Percentiles rank a stretch among this genome's conserved stretches.
Evolutionary conservation across 164 flowering plant species (phyloP).

Genomic region (Sedum album): DNA sequence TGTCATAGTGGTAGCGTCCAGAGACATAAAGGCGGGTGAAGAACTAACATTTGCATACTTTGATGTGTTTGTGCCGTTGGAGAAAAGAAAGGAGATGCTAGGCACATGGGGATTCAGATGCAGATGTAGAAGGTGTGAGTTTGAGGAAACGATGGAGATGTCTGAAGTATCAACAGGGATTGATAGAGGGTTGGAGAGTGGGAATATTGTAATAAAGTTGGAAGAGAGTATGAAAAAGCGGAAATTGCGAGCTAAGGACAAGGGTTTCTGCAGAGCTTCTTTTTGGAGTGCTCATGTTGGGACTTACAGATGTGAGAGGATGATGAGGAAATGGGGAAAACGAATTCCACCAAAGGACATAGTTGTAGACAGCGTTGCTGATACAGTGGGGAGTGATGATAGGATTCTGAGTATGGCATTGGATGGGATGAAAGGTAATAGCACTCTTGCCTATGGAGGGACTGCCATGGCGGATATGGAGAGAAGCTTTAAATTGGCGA

Average conservation of each 20-base stretch:
- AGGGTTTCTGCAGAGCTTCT: slow-evolving; percentile 66
- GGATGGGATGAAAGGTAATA: slow-evolving; percentile 30
- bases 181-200: slow-evolving; percentile 48
- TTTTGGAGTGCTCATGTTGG: slow-evolving; percentile 48
- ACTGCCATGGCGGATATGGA: slow-evolving; percentile 34
- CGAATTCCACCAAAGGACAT: slow-evolving; percentile 41
- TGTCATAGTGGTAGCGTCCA: slow-evolving; percentile 54
- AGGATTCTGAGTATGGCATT: slow-evolving; percentile 40
- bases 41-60: slow-evolving; percentile 80
- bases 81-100: slow-evolving; percentile 41
- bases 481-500: slow-evolving; percentile 52
- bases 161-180: slow-evolving; percentile 45
- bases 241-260: slow-evolving; percentile 56
- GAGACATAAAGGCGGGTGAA: slow-evolving; percentile 78
- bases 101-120: slow-evolving; percentile 75
- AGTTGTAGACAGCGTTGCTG: slow-evolving; percentile 54
- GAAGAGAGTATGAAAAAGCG: slow-evolving; percentile 67
- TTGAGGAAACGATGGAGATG: slow-evolving; percentile 49
- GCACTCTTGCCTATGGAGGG: slow-evolving; percentile 34
- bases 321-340: slow-evolving; percentile 60
- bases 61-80: slow-evolving; percentile 44
- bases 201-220: slow-evolving; percentile 31
- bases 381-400: slow-evolving; percentile 63
- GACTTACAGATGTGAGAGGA: slow-evolving; percentile 40
- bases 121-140: slow-evolving; percentile 63